Conservation (phyloP, 2,329 filamentous ascomycete genomes). For the Aspergillus caelatus region DNA sequence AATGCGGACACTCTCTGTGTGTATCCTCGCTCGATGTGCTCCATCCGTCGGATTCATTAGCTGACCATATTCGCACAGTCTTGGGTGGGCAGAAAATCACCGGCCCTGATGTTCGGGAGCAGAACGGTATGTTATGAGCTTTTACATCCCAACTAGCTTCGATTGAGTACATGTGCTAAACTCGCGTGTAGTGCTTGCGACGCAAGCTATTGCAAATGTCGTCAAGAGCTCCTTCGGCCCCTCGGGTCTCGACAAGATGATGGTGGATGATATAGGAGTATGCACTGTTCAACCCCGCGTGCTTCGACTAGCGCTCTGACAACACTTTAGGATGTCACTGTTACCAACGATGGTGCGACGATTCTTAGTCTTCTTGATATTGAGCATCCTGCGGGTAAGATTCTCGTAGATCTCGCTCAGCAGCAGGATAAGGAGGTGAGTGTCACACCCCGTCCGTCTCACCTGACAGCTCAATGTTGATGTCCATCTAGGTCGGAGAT, state of each 20-base stretch:
- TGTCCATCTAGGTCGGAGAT: slow-evolving; percentile 70
- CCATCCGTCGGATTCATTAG: slow-evolving; percentile 13
- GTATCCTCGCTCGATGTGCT: slow-evolving; percentile 26
- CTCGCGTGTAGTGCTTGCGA: slow-evolving; percentile 73
- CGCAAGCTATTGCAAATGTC: slow-evolving; percentile 96
- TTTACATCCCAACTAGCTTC: slow-evolving; percentile 3
- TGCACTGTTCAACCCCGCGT: slow-evolving; percentile 38
- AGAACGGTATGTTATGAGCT: slow-evolving; percentile 70
- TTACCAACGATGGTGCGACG: slow-evolving; percentile 97
- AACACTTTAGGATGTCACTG: slow-evolving; percentile 78
- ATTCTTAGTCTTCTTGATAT: slow-evolving; percentile 95
- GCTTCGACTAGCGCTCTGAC: slow-evolving; percentile 14
- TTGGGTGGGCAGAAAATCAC: slow-evolving; percentile 97
- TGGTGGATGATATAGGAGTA: slow-evolving; percentile 99
- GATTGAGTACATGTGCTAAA: slow-evolving; percentile 15
- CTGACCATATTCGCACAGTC: slow-evolving; percentile 57
- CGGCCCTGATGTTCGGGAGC: slow-evolving; percentile 92
- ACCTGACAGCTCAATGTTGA: slow-evolving; percentile 12
- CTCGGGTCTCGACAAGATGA: slow-evolving; percentile 98
- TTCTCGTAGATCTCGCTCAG: slow-evolving; percentile 93
- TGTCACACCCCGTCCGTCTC: slow-evolving; percentile 1
- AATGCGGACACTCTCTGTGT: slow-evolving; percentile 87
- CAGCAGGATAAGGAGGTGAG: slow-evolving; percentile 91
- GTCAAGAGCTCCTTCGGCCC: slow-evolving; percentile 99
- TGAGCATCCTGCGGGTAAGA: slow-evolving; percentile 97